Evolutionary conservation across 371 early-diverging fungal genomes (phyloP).

Genomic region (Batkoa obscura): DNA sequence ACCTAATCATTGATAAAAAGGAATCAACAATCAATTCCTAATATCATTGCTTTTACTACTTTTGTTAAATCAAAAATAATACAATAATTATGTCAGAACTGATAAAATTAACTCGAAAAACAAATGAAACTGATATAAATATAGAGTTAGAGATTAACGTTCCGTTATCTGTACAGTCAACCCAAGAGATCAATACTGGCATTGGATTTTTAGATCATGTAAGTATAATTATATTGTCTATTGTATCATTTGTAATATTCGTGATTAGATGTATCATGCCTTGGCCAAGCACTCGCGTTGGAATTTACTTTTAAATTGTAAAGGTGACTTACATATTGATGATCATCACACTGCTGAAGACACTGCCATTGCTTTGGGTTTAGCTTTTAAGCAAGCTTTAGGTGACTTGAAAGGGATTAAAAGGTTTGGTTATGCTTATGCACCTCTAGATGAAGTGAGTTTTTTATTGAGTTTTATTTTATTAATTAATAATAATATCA

Average conservation of each 20-base stretch:
- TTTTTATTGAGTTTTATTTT: neutral
- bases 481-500: neutral
- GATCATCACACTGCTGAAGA: conserved; percentile 97
- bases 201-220: conserved; percentile 96
- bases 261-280: conserved; percentile 77
- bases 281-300: conserved; percentile 85
- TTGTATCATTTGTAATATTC: neutral
- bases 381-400: conserved; percentile 79
- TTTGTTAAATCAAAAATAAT: no score
- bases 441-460: conserved; percentile 80
- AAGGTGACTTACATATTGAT: conserved; percentile 86
- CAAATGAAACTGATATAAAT: conserved; percentile 81
- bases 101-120: conserved; percentile 37
- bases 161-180: conserved; percentile 23
- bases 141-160: conserved; percentile 41
- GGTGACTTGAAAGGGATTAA: conserved; percentile 78
- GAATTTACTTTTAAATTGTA: conserved; percentile 60
- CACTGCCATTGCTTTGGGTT: conserved; percentile 79
- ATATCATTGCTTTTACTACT: no score
- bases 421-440: conserved; percentile 86
- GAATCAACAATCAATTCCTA: no score
- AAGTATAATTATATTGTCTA: conserved; percentile 7
- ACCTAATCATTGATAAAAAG: no score
- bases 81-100: no score
- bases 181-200: conserved; percentile 67